A percentile compares a stretch with the other conserved stretches of the same genome.
Conservation (phyloP, 2,329 filamentous ascomycete species). For the Colletotrichum nymphaeae region DNA sequence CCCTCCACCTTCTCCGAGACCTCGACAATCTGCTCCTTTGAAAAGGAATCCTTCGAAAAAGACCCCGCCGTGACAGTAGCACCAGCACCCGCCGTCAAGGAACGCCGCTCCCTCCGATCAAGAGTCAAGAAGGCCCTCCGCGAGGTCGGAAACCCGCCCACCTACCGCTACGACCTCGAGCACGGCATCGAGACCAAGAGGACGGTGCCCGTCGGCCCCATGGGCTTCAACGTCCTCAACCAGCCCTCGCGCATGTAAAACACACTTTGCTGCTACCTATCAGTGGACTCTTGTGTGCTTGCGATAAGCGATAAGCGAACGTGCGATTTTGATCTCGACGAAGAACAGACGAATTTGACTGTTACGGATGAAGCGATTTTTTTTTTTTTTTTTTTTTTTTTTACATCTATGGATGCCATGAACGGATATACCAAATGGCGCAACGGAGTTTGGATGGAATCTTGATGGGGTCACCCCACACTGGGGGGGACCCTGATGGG, state of each 20-base stretch:
- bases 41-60: conserved; percentile 24
- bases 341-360: neutral
- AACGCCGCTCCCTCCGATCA: conserved; percentile 22
- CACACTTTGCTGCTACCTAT: too few species aligned
- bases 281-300: too few species aligned
- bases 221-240: conserved; percentile 29
- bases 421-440: conserved; percentile 6
- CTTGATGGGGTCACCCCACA: neutral
- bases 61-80: neutral
- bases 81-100: neutral
- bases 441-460: neutral
- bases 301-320: neutral
- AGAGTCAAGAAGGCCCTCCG: conserved; percentile 25
- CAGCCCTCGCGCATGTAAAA: conserved; percentile 21
- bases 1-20: conserved; percentile 26
- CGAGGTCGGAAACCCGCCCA: conserved; percentile 29
- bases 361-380: neutral
- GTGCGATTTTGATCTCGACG: neutral
- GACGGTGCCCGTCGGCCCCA: conserved; percentile 22
- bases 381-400: neutral
- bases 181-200: conserved; percentile 17
- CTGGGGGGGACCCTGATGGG: neutral
- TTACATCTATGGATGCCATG: neutral
- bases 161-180: conserved; percentile 32
- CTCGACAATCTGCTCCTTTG: conserved; percentile 31